Percentiles rank a stretch among this genome's conserved stretches.
phyloP scores from a whole-genome alignment of 495 filamentous ascomycete genomes.

The Daldinia bambusicola region DNA sequence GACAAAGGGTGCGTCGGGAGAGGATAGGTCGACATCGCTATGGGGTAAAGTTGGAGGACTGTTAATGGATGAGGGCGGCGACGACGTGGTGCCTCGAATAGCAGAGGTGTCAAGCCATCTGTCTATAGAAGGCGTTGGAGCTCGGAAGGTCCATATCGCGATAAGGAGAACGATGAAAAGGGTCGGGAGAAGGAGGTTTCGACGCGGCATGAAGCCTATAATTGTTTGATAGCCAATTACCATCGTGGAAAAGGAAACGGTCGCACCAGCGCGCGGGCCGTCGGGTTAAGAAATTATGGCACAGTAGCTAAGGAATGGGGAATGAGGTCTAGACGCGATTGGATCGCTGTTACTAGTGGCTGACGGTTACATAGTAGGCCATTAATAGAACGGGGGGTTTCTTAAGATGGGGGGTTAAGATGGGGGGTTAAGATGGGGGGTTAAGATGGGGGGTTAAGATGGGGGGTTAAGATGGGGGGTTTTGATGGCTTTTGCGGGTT shows the following conservation, averaged over 20 bases:
- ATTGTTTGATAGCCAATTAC: constrained; percentile 44
- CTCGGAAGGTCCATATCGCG: constrained; percentile 43
- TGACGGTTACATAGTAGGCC: not conserved
- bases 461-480: no score
- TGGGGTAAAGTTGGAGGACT: constrained; percentile 18
- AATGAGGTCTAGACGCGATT: constrained; percentile 25
- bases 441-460: no score
- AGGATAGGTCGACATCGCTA: constrained; percentile 44
- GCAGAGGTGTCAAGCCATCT: constrained; percentile 41
- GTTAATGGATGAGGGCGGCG: constrained; percentile 14
- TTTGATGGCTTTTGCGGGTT: no score
- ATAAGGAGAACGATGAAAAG: constrained; percentile 48
- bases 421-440: no score
- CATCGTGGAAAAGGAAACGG: constrained; percentile 37
- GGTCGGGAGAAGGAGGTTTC: constrained; percentile 44
- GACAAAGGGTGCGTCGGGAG: constrained; percentile 57
- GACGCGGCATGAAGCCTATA: constrained; percentile 51
- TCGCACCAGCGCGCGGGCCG: constrained; percentile 16
- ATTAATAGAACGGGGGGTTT: no score
- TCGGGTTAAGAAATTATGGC: constrained; percentile 29
- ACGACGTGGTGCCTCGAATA: constrained; percentile 27
- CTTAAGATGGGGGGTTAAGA: no score
- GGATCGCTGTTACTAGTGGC: not conserved
- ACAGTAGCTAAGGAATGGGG: constrained; percentile 1
- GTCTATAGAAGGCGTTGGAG: constrained; percentile 30